Evolutionary conservation across 208 protist genomes (phyloP), one percentile per base, ranked within the genome.

Genomic region (Crithidia expoeki): DNA sequence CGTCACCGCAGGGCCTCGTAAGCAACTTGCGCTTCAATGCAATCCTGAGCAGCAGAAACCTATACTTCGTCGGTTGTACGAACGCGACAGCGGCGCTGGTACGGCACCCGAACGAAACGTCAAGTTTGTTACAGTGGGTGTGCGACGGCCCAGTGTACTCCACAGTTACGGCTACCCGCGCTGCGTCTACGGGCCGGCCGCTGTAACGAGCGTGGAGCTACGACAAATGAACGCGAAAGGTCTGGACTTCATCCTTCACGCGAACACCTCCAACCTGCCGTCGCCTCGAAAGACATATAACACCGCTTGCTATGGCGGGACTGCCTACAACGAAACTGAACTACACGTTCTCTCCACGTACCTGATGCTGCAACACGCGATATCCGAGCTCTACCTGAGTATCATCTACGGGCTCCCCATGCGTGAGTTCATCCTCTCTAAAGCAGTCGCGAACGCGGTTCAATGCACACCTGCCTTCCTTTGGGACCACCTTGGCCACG

Each of bases 311-410:
- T 53, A 57, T 11, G 81, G 81, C 12, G 76, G 73, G n/a, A 77
- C 70, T 36, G 34, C 61, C 23, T 86, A 68, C 50, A 80, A 92
- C 57, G 68, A 58, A 4, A 55, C 71, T 0, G 84, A 89, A 57
- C 81, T 90, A 62, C 94, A 92, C 77, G 25, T 92, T 25, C 6
- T 74, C 5, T 94, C 88, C 16, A 88, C 88, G 4, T 95, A 86
- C 65, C 27, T 68, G 23, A 84, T 82, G 4, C 55, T 95, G 27
- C 86, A 95, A 50, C 80, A 83, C 47, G 28, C 76, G 3, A 64
- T 89, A 23, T 75, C 63, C 12, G 67, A 86, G 68, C 82, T 74
- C 38, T 84, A 88, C 66, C 23, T 83, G 2, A 80, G 59, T 46
- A 68, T 72, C 52, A 56, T 84, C 16, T 40, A 74, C 40, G 19